Evolutionary conservation across 768 basidiomycete genomes (phyloP), one percentile per base, ranked within the genome.

Genomic region (Pleurotus tuoliensis): DNA sequence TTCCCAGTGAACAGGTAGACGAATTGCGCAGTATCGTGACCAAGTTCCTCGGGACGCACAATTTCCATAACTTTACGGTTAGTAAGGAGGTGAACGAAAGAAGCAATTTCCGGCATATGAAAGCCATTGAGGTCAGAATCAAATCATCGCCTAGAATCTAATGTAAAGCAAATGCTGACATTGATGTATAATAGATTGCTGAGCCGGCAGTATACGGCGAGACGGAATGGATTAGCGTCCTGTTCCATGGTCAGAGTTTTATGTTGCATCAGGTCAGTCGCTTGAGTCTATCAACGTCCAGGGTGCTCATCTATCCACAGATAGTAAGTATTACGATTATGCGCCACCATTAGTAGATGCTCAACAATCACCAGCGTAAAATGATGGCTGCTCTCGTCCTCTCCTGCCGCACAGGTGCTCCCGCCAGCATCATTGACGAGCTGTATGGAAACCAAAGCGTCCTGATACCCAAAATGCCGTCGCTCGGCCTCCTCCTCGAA

Each of bases 51-150:
- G 95, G 92, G 5, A 92, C 92, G 2, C 94, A 97, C 71, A 98
- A 98, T 69, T 99, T 96, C 70, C 94, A 97, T 71, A 98, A 98
- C 67, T 98, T 95, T 64, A 98, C 97, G 0, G 84, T 98, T 51
- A 90, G 86, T 2, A 84, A 89, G 46, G 92, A 92, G 47, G 94
- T 89, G 70, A 72, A 79, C 4, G 96, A 98, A 67, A 79, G 83
- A 16, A 91, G 89, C 57, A 88, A 88, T 62, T 81, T 87, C 63
- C 79, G 97, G n/a, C 81, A 83, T 67, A 95, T 99, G 87, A 91
- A 92, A 63, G 82, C 78, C 51, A 84, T 98, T 2, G 86, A 92
- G 70, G 96, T 92, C 13, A 51, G 66, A 58, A 30, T 9, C 2
- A 34, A 11, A 47, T 56, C 40, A 11, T 3, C 22, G 16, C 45